These are phyloP conservation scores for Auricularia sp. DNA, from an alignment of 768 basidiomycete genomes.

Conservation along the genomic window DNA sequence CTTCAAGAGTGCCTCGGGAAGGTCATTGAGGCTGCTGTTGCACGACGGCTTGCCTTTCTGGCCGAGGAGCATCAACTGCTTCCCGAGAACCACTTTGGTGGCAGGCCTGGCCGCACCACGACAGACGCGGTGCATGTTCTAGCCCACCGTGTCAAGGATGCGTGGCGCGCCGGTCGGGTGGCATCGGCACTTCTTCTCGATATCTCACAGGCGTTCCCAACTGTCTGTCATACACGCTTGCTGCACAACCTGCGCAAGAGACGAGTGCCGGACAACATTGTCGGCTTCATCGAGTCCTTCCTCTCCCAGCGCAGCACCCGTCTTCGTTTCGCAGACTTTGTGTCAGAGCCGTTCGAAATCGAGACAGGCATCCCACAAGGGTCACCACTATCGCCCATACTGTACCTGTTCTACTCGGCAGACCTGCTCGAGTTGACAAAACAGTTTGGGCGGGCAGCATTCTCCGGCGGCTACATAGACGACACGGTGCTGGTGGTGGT, in stretches of 20 bases:
- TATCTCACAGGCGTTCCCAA: conserved; percentile 12
- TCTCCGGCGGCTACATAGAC: background rate
- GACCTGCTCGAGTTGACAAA: conserved; percentile 3
- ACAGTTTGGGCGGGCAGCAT: background rate
- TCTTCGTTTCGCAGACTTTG: conserved; percentile 4
- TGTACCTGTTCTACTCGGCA: conserved; percentile 11
- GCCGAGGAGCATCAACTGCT: conserved; percentile 24
- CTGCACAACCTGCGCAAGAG: conserved; percentile 7
- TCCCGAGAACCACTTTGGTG: conserved; percentile 28
- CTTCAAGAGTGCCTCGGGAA: conserved; percentile 25
- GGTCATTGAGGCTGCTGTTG: conserved; percentile 14
- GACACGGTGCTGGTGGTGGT: background rate
- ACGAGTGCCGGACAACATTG: conserved; percentile 4
- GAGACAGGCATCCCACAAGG: conserved; percentile 9
- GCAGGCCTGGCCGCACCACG: conserved; percentile 17
- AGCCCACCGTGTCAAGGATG: conserved; percentile 5
- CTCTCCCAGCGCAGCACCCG: conserved; percentile 1
- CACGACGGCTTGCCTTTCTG: conserved; percentile 15
- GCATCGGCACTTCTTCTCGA: conserved; percentile 7
- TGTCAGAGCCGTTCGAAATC: background rate
- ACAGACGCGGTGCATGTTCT: conserved; percentile 8
- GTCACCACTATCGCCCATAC: conserved; percentile 5
- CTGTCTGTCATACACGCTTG: conserved; percentile 2
- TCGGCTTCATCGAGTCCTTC: conserved; percentile 1
- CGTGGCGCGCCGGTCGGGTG: conserved; percentile 5